Conservation (phyloP, 306 rosid species). For the Astragalus glycyphyllos region DNA sequence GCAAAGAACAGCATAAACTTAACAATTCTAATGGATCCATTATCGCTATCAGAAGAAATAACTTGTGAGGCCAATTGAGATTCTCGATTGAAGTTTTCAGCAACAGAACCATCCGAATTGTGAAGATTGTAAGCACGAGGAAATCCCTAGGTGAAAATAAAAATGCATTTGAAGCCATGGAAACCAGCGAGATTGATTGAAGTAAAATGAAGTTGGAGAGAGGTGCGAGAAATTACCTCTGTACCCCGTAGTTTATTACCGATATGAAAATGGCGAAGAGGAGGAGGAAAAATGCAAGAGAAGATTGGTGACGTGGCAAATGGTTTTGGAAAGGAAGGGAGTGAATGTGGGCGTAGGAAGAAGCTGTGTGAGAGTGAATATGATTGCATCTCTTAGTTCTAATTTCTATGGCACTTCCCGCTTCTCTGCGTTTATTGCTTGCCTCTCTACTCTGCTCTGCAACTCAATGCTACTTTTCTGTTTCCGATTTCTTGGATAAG, state of each 20-base stretch:
- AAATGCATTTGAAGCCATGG: neutral
- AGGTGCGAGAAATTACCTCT: slow-evolving; percentile 45
- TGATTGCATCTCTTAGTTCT: slow-evolving; percentile 56
- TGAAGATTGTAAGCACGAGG: slow-evolving; percentile 33
- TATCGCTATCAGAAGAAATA: slow-evolving; percentile 38
- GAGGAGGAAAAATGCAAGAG: slow-evolving; percentile 40
- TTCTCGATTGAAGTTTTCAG: slow-evolving; percentile 39
- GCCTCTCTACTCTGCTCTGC: neutral
- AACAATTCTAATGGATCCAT: slow-evolving; percentile 45
- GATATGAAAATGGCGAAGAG: slow-evolving; percentile 37
- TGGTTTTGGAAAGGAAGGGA: slow-evolving; percentile 53
- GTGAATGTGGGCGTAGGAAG: slow-evolving; percentile 45
- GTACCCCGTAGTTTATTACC: slow-evolving; percentile 32
- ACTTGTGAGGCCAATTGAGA: slow-evolving; percentile 36
- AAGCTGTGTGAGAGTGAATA: slow-evolving; percentile 45
- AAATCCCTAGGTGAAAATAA: slow-evolving; percentile 50
- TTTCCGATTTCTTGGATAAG: slow-evolving; percentile 38
- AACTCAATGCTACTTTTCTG: neutral
- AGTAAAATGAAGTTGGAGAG: slow-evolving; percentile 5
- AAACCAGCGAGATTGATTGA: neutral
- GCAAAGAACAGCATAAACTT: slow-evolving; percentile 71
- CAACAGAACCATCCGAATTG: slow-evolving; percentile 1
- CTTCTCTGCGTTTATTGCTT: neutral
- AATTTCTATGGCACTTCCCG: neutral
- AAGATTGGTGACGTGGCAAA: slow-evolving; percentile 37